Conservation (phyloP, 345 rosid species). For the Nasturtium officinale region DNA sequence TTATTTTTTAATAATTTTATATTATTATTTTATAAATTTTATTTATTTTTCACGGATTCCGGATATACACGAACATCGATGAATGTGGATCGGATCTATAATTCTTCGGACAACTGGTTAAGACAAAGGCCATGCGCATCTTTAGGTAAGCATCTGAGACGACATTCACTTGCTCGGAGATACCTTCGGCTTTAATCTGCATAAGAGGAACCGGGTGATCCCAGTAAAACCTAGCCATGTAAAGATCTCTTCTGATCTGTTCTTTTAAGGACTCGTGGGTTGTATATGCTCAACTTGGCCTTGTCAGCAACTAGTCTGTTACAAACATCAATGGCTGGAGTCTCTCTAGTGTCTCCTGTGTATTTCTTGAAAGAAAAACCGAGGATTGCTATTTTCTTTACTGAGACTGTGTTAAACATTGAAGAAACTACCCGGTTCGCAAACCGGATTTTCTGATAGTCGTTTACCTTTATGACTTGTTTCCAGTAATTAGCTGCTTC, state of each 20-base stretch:
- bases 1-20: too few species aligned
- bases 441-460: slow-evolving; percentile 68
- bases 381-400: slow-evolving; percentile 66
- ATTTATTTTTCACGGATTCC: too few species aligned
- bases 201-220: slow-evolving; percentile 65
- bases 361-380: slow-evolving; percentile 81
- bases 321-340: slow-evolving; percentile 76
- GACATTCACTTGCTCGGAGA: slow-evolving; percentile 52
- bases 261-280: slow-evolving; percentile 65
- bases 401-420: slow-evolving; percentile 66
- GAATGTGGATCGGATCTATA: too few species aligned
- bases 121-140: slow-evolving; percentile 63
- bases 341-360: slow-evolving; percentile 82
- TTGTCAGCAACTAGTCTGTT: slow-evolving; percentile 64
- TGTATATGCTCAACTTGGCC: slow-evolving; percentile 63
- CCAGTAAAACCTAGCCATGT: slow-evolving; percentile 77
- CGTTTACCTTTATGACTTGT: slow-evolving; percentile 76
- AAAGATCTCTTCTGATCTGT: slow-evolving; percentile 66
- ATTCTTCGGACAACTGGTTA: too few species aligned
- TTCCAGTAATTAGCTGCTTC: slow-evolving; percentile 77
- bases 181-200: slow-evolving; percentile 53
- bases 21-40: too few species aligned
- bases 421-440: slow-evolving; percentile 67
- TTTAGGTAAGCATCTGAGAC: slow-evolving; percentile 61
- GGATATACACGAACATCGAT: too few species aligned